Conservation (phyloP, 1,284 basidiomycete genomes). For the Sporisorium scitamineum region DNA sequence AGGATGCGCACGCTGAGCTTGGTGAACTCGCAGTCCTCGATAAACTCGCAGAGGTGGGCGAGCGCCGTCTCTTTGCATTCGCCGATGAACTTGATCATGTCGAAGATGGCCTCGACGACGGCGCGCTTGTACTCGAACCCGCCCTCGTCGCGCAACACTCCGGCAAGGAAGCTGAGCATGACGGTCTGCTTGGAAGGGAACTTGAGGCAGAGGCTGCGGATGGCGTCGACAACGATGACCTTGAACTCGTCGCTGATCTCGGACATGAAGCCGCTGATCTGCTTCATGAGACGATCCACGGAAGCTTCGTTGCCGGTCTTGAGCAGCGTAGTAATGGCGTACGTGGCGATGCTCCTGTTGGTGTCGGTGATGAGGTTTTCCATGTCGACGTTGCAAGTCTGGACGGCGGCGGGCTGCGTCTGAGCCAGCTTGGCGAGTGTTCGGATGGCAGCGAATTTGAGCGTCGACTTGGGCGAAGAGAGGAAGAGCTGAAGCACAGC, state of each 20-base stretch:
- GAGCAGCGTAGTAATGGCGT: conserved; percentile 96
- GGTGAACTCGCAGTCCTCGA: conserved; percentile 99
- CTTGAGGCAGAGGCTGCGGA: conserved; percentile 97
- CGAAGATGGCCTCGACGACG: conserved; percentile 98
- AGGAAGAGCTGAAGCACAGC: conserved; percentile 68
- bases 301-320: conserved; percentile 99
- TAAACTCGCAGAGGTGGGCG: conserved; percentile 99
- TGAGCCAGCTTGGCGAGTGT: conserved; percentile 85
- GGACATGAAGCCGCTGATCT: conserved; percentile 98
- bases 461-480: conserved; percentile 72
- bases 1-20: conserved; percentile 97
- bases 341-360: conserved; percentile 96
- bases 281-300: conserved; percentile 98
- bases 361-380: conserved; percentile 96
- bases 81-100: conserved; percentile 98
- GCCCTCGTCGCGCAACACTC: conserved; percentile 77
- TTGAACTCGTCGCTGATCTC: conserved; percentile 99
- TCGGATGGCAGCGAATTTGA: conserved; percentile 97
- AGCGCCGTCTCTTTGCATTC: conserved; percentile 90
- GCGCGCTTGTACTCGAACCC: conserved; percentile 99
- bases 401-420: conserved; percentile 85
- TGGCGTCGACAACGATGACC: conserved; percentile 98
- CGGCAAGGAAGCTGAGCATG: conserved; percentile 73
- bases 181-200: conserved; percentile 93
- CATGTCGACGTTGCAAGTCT: conserved; percentile 95